Evolutionary conservation across 257 asterid species (phyloP), one percentile per base, ranked within the genome.

Genomic region (Dorcoceras hygrometricum): DNA sequence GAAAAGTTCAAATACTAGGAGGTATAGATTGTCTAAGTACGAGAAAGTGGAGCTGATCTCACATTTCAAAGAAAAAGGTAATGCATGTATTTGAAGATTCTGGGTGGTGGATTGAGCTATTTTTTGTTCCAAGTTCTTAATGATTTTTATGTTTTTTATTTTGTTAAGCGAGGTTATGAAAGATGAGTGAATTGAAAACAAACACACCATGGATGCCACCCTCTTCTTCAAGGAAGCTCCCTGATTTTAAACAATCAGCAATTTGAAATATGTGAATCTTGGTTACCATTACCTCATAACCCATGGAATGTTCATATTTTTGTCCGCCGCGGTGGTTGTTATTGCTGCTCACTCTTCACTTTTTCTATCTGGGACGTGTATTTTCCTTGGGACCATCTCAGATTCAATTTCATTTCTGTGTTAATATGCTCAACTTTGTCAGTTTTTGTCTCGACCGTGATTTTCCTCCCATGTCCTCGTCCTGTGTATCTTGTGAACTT

Each of bases 201-300:
- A 71, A 28, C 43, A 65, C 56, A 8, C 71, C 71, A 65, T 67
- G 71, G 67, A 72, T 65, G 16, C 62, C 70, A 25, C 32, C 79
- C 39, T 54, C 74, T 27, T 48, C 70, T 23, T 65, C 81, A 0
- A 39, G 64, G 62, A 73, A 59, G 50, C 83, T 81, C 70, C 86
- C 83, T 18, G 86, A 81, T 81, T 81, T 81, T 59, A 66, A 81
- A 69, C 73, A 78, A 32, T 81, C 86, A 67, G 62, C 78, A 26
- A 81, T n/a, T 24, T 78, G 75, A 81, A 81, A 55, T 81, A 81
- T 73, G 86, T 81, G 62, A 81, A 81, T 69, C 83, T 81, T 32
- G 86, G 86, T 16, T 81, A 81, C 36, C 86, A 78, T 57, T 72
- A 75, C 68, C 81, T 81, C 10, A 75, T 78, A 34, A 78, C 86